A percentile compares a stretch with the other conserved stretches of the same genome.
phyloP scores from a whole-genome alignment of 345 rosid species.

The Tarenaya hassleriana region DNA sequence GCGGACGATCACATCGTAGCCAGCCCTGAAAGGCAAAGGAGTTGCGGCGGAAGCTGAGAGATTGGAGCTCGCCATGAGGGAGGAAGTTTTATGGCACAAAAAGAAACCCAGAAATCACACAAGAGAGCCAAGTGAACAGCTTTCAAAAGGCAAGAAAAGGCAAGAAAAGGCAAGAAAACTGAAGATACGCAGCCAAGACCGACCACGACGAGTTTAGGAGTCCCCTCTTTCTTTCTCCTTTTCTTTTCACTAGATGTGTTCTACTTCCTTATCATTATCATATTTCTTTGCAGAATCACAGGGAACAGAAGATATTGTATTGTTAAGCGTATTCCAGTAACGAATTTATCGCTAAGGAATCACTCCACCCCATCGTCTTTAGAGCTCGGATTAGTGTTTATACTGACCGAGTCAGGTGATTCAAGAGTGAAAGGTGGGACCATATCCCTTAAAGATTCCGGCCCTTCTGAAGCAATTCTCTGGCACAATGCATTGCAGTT shows the following conservation, averaged over 20 bases:
- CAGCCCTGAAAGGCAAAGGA: too few relatives aligned
- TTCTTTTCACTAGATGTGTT: neutral
- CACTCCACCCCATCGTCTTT: conserved; percentile 10
- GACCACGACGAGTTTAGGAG: too few relatives aligned
- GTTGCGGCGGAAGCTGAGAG: conserved; percentile 68
- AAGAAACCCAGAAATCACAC: too few relatives aligned
- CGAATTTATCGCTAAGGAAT: too few relatives aligned
- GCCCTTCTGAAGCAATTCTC: conserved; percentile 68
- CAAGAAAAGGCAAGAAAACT: too few relatives aligned
- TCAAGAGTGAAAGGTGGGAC: conserved; percentile 41
- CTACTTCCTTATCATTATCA: neutral
- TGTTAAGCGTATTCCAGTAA: conserved; percentile 4
- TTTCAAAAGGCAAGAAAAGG: too few relatives aligned
- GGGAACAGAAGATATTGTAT: neutral
- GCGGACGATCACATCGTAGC: conserved; percentile 85
- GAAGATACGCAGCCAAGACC: too few relatives aligned
- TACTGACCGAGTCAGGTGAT: conserved; percentile 25
- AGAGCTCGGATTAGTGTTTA: conserved; percentile 16
- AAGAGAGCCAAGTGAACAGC: too few relatives aligned
- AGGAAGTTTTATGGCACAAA: too few relatives aligned
- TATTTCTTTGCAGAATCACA: conserved; percentile 14
- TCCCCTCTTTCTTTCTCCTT: too few relatives aligned
- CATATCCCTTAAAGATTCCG: conserved; percentile 58
- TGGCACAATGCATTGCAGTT: conserved; percentile 75
- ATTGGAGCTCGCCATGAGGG: conserved; percentile 77